Conservation (phyloP, 2,329 filamentous ascomycete genomes). For the Stagonosporopsis chrysanthemi region DNA sequence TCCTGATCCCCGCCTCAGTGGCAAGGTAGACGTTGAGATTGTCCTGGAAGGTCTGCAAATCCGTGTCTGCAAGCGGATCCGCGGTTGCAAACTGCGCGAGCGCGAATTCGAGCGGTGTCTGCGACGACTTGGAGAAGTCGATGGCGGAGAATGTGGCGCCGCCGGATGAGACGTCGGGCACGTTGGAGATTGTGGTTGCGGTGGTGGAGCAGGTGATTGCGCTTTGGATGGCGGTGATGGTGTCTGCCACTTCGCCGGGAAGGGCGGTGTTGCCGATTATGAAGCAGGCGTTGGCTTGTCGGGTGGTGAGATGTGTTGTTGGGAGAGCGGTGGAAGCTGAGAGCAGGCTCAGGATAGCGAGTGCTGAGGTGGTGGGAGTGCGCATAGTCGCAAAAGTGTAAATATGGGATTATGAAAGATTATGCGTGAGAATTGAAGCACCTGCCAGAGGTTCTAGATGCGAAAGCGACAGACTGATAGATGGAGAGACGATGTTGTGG, state of each 20-base stretch:
- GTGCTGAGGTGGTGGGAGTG: slow-evolving; percentile 18
- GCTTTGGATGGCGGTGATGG: slow-evolving; percentile 53
- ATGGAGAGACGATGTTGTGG: not conserved
- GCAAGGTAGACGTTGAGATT: slow-evolving; percentile 65
- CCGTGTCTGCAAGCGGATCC: slow-evolving; percentile 56
- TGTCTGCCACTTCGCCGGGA: slow-evolving; percentile 58
- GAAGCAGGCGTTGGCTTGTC: slow-evolving; percentile 58
- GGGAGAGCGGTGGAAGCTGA: slow-evolving; percentile 24
- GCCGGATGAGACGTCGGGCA: slow-evolving; percentile 65
- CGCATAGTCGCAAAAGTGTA: slow-evolving; percentile 24
- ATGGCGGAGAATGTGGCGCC: slow-evolving; percentile 61
- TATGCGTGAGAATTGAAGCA: slow-evolving; percentile 6
- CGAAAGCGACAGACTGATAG: slow-evolving; percentile 1
- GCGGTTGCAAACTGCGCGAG: slow-evolving; percentile 62
- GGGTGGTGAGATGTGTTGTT: slow-evolving; percentile 15
- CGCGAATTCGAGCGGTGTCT: slow-evolving; percentile 62
- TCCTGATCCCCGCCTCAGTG: slow-evolving; percentile 66
- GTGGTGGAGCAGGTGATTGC: slow-evolving; percentile 60
- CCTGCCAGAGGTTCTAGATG: slow-evolving; percentile 5
- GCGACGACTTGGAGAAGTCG: slow-evolving; percentile 62
- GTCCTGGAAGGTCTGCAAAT: slow-evolving; percentile 62
- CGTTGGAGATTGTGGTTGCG: slow-evolving; percentile 59
- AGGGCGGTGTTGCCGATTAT: slow-evolving; percentile 60
- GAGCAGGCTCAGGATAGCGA: slow-evolving; percentile 25
- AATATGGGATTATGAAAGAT: slow-evolving; percentile 1